A percentile compares a stretch with the other conserved stretches of the same genome.
Conservation (phyloP, 2,329 filamentous ascomycete genomes). For the Daldinia sp. region DNA sequence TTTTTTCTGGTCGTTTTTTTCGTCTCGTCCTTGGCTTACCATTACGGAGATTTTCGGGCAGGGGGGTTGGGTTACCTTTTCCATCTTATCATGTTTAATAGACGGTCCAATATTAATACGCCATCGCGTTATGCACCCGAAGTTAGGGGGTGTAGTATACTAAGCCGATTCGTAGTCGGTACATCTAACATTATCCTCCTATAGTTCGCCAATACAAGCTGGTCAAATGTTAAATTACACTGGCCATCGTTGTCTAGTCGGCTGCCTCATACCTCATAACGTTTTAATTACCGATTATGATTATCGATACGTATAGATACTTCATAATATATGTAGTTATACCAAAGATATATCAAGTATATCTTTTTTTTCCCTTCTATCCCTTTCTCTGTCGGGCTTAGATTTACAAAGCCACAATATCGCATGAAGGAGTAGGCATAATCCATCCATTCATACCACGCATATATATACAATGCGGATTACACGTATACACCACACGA, state of each 20-base stretch:
- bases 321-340: background rate
- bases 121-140: constrained; percentile 26
- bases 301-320: too few relatives aligned
- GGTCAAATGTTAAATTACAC: constrained; percentile 30
- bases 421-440: constrained; percentile 15
- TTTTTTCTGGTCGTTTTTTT: background rate
- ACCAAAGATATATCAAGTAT: background rate
- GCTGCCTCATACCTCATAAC: constrained; percentile 32
- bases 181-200: constrained; percentile 13
- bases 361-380: constrained; percentile 7
- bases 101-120: constrained; percentile 30
- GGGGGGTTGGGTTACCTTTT: constrained; percentile 17
- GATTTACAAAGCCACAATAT: constrained; percentile 25
- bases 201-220: constrained; percentile 22
- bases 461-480: background rate
- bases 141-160: constrained; percentile 15
- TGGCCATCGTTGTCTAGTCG: constrained; percentile 21
- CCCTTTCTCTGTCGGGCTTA: constrained; percentile 14
- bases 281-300: background rate
- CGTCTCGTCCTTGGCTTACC: constrained; percentile 13
- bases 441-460: constrained; percentile 9
- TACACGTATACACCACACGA: background rate
- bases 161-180: constrained; percentile 18
- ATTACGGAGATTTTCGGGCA: constrained; percentile 27
- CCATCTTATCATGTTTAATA: constrained; percentile 30